Evolutionary conservation across 305 asterid species (phyloP), one percentile per base, ranked within the genome.

Genomic region (Petunia hybrid): DNA sequence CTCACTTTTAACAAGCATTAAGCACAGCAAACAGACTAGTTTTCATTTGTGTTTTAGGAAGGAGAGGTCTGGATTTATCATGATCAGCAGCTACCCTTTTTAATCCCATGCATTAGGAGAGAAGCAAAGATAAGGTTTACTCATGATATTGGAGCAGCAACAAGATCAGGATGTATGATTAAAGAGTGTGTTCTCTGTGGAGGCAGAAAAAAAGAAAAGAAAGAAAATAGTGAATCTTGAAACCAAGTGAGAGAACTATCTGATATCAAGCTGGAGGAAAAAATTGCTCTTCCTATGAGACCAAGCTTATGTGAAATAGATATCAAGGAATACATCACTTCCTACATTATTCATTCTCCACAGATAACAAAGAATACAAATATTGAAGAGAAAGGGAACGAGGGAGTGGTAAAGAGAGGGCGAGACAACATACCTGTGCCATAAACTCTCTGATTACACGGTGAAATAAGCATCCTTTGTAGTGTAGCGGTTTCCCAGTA

Each of bases 371-470:
- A 73, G 78, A 73, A 73, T 6, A 36, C 8, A 73, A 71, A 13
- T 51, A 6, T 36, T 35, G 13, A 1, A 51, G 78, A 36, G 63
- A 48, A 43, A 36, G 68, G 35, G 67, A 35, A 22, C 31, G 31
- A 22, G 31, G 31, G 31, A 22, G 31, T 22, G 31, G 31, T 22
- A 22, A 22, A 22, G 31, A 0, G 31, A 22, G 31, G 71, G 45
- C 40, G 76, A 66, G 43, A 78, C 68, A 81, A 85, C 92, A 89
- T 89, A 96, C 99, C 85, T 94, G 99, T 40, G 94, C 95, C 99
- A 96, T 96, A 88, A 96, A 96, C 80, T 97, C 99, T 86, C 89
- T 93, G 65, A 96, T 93, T 79, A 96, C 91, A 85, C 98, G 98
- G 80, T 96, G 99, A 85, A 96, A 94, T 43, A 89, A 82, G 67